phyloP scores from a whole-genome alignment of 768 basidiomycete genomes.

The Dacryopinax primogenitus region DNA sequence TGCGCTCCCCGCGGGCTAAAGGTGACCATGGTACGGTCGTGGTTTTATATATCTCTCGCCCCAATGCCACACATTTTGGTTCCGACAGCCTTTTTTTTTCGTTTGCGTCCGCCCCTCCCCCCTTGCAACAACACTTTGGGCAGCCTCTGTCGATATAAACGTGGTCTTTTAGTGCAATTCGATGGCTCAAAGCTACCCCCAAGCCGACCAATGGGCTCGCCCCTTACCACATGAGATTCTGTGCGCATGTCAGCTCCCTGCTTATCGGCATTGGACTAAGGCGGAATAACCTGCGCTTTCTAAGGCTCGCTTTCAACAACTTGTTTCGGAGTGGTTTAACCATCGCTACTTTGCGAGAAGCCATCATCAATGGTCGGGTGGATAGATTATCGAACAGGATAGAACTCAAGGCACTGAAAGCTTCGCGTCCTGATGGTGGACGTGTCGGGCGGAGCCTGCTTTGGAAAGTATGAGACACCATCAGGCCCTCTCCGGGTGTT shows the following conservation, averaged over 20 bases:
- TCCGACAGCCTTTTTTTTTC: no score
- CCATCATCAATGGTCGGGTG: neutral
- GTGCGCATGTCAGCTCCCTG: neutral
- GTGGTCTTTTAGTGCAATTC: neutral
- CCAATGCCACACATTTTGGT: neutral
- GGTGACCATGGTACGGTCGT: neutral
- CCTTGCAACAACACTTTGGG: no score
- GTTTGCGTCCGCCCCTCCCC: no score
- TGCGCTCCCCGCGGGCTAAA: neutral
- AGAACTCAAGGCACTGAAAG: neutral
- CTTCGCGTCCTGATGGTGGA: neutral
- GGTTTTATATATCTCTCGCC: slow-evolving; percentile 9
- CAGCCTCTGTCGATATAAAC: no score
- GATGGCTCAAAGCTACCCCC: neutral
- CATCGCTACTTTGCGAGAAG: neutral
- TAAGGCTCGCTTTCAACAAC: slow-evolving; percentile 5
- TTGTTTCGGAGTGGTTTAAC: neutral
- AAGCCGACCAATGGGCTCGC: neutral
- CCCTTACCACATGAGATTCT: neutral
- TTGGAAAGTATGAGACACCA: slow-evolving; percentile 58
- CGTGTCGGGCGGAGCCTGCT: slow-evolving; percentile 56
- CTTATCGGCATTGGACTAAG: neutral
- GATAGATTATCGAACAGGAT: neutral
- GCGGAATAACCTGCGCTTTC: neutral
- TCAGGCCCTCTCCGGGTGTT: neutral